phyloP scores from a whole-genome alignment of 2,329 filamentous ascomycete species.

The Colletotrichum sp. region DNA sequence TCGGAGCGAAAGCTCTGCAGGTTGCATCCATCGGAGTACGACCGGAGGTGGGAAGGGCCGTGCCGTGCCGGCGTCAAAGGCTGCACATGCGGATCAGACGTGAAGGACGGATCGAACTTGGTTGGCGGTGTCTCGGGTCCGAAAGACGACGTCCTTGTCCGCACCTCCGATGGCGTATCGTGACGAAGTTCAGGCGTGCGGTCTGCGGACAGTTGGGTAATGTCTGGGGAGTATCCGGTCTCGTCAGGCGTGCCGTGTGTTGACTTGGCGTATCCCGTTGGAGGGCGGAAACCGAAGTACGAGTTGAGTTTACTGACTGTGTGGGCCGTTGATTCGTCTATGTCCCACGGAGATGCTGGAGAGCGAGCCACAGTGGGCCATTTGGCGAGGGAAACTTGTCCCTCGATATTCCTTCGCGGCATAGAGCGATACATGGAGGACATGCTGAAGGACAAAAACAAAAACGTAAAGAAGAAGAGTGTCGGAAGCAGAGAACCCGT shows the following conservation, averaged over 20 bases:
- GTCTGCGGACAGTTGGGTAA: background rate
- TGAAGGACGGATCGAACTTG: conserved; percentile 5
- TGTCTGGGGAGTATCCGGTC: background rate
- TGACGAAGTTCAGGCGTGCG: conserved; percentile 12
- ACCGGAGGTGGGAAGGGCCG: background rate
- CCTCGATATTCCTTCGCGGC: conserved; percentile 9
- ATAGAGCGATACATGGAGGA: conserved; percentile 9
- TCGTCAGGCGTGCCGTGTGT: background rate
- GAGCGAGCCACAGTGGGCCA: conserved; percentile 12
- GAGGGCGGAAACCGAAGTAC: conserved; percentile 8
- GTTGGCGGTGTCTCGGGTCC: conserved; percentile 14
- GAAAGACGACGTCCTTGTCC: conserved; percentile 14
- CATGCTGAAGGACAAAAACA: conserved; percentile 7
- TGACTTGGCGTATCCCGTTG: background rate
- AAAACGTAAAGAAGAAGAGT: background rate
- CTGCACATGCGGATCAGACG: conserved; percentile 7
- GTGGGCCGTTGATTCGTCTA: conserved; percentile 13
- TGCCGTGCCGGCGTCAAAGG: background rate
- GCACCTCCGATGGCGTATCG: conserved; percentile 8
- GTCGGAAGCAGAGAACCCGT: conserved; percentile 3
- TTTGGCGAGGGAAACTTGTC: conserved; percentile 13
- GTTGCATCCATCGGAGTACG: conserved; percentile 11
- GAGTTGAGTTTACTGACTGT: conserved; percentile 16
- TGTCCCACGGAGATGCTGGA: background rate
- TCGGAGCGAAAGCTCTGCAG: background rate